A percentile compares a stretch with the other conserved stretches of the same genome.
phyloP scores from a whole-genome alignment of 352 stramenopile genomes.

The Phytopythium helicoides region DNA sequence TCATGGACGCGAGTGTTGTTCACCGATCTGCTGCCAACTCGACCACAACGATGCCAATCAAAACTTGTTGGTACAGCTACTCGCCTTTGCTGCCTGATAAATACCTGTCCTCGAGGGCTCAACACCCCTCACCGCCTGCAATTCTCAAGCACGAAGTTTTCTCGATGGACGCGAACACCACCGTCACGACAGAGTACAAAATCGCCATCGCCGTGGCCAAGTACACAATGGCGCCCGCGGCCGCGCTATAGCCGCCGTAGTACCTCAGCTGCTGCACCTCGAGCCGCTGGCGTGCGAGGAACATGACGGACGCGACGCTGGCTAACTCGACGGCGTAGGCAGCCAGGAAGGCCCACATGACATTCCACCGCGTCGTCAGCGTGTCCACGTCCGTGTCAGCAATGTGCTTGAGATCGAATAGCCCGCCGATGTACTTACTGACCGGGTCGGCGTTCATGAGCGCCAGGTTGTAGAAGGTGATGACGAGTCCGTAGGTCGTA shows the following conservation, averaged over 20 bases:
- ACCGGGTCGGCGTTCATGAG: constrained; percentile 37
- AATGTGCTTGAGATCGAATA: constrained; percentile 34
- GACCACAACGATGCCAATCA: too few relatives aligned
- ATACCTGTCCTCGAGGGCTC: neutral
- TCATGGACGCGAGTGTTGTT: too few relatives aligned
- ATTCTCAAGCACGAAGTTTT: constrained; percentile 63
- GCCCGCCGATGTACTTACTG: constrained; percentile 40
- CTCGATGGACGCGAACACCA: constrained; percentile 44
- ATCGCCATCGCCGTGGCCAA: constrained; percentile 29
- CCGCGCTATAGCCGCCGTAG: constrained; percentile 55
- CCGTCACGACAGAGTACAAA: constrained; percentile 37
- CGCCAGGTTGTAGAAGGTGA: constrained; percentile 62
- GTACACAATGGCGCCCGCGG: constrained; percentile 38
- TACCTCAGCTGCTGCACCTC: constrained; percentile 63
- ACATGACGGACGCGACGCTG: constrained; percentile 36
- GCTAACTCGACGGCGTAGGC: constrained; percentile 41
- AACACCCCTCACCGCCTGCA: constrained; percentile 57
- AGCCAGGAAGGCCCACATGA: constrained; percentile 51
- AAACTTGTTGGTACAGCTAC: too few relatives aligned
- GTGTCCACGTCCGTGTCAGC: constrained; percentile 27
- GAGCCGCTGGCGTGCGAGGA: constrained; percentile 57
- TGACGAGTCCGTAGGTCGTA: constrained; percentile 59
- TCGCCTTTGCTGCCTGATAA: too few relatives aligned
- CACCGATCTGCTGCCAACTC: too few relatives aligned
- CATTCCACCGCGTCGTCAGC: constrained; percentile 27